phyloP scores from a whole-genome alignment of 441 rosid genomes.

The Pelargonium australe region DNA sequence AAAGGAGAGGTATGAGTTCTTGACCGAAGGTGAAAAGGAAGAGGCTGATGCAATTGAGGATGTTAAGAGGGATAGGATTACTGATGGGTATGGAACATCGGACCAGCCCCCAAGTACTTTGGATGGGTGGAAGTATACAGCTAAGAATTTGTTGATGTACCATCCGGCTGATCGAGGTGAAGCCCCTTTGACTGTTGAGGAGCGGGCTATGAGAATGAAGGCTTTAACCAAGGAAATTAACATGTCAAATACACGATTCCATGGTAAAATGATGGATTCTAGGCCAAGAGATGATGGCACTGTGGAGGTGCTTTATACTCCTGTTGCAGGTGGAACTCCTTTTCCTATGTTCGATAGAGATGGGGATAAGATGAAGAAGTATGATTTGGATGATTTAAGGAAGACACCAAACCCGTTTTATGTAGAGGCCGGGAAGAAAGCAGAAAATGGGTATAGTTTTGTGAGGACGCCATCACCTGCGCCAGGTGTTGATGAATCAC shows the following conservation, averaged over 20 bases:
- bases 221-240: constrained; percentile 71
- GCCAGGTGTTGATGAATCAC: constrained; percentile 84
- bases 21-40: constrained; percentile 55
- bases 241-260: constrained; percentile 63
- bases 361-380: constrained; percentile 64
- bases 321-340: constrained; percentile 68
- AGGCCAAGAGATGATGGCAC: constrained; percentile 75
- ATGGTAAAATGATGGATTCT: constrained; percentile 76
- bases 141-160: constrained; percentile 92
- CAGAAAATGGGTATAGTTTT: constrained; percentile 80
- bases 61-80: constrained; percentile 62
- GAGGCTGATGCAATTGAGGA: constrained; percentile 45
- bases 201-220: constrained; percentile 51
- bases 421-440: constrained; percentile 63
- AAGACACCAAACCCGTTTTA: constrained; percentile 76
- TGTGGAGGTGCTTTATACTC: constrained; percentile 71
- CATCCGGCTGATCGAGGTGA: constrained; percentile 87
- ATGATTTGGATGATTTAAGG: constrained; percentile 86
- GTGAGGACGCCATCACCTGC: constrained; percentile 94
- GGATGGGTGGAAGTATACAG: constrained; percentile 78
- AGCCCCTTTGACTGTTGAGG: constrained; percentile 73
- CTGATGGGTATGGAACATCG: constrained; percentile 93
- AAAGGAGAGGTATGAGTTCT: constrained; percentile 59
- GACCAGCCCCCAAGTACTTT: constrained; percentile 83
- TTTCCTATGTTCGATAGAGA: constrained; percentile 54